Base-by-base conservation (phyloP, 225 moss, liverwort and hornwort species). In the Sphagnum tenellum region DNA sequence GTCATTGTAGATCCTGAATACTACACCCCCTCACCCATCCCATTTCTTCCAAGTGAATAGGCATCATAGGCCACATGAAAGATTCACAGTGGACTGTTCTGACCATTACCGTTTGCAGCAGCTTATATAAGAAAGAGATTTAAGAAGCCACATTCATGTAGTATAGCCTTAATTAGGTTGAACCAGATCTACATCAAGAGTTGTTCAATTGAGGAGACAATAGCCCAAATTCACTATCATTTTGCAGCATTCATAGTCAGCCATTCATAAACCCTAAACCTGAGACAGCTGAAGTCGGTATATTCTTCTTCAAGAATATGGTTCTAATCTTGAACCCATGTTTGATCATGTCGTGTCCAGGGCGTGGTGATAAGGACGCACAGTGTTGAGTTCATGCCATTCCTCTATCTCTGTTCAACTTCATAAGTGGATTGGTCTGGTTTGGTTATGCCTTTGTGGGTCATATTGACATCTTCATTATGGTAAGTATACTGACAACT, bases 301-400 rank as follows among this genome's bases (percentile, higher is more conserved):
- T 50, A 66, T 46, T 52, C 12, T 29, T 12, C 50, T 13, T 70
- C 10, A 60, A 59, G 5, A n/a, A 13, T 45, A 29, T 51, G 13
- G 53, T 3, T 65, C 10, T 3, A 11, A 7, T 53, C 12, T 3
- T 5, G 44, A 50, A 12, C 14, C 29, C 48, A 47, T 66, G 29
- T 50, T 44, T 63, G 60, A 29, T 1, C 29, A 29, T 29, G 29
- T 29, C 29, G 1, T 29, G 29, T 29, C 29, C 68, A 94, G 88
- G 79, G 76, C 48, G 70, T 79, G 70, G 93, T 94, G n/a, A 60
- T 94, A 49, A 70, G 61, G 51, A 88, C 80, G 45, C 83, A 80
- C 50, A 94, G 88, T 2, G 90, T 88, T 71, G 82, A 81, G 8
- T 88, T 73, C 57, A 94, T 90, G 93, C 93, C 93, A 0, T 78